phyloP scores from a whole-genome alignment of 192 early-diverging fungal species.

The Backusella macrospora region DNA sequence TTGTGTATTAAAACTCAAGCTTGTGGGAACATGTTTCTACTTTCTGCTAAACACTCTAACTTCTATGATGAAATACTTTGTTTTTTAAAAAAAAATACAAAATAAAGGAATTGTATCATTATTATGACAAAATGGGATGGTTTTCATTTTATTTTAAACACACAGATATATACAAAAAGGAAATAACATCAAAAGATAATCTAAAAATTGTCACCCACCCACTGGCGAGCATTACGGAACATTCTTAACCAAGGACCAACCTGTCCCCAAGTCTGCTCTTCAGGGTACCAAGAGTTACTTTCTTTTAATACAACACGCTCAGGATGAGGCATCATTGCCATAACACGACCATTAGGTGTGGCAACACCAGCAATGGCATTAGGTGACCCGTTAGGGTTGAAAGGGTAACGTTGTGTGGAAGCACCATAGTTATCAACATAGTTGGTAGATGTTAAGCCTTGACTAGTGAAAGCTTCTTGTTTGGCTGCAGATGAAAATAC shows the following conservation, averaged over 20 bases:
- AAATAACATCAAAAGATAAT: neutral
- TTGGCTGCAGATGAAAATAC: conserved; percentile 61
- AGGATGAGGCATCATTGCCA: conserved; percentile 99
- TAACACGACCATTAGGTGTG: conserved; percentile 83
- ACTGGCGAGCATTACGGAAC: conserved; percentile 91
- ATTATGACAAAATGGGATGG: neutral
- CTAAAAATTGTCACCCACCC: conserved; percentile 61
- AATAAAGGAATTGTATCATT: too few species aligned
- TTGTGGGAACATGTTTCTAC: too few species aligned
- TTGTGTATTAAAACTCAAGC: too few species aligned
- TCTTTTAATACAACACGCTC: conserved; percentile 87
- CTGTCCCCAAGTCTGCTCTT: conserved; percentile 63
- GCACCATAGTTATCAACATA: conserved; percentile 90
- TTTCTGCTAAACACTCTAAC: too few species aligned
- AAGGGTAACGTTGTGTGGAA: conserved; percentile 82
- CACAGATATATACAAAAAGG: conserved; percentile 10
- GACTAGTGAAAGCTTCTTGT: conserved; percentile 43
- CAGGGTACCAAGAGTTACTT: conserved; percentile 89
- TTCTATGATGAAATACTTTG: too few species aligned
- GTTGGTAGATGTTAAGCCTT: conserved; percentile 65
- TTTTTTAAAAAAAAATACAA: too few species aligned
- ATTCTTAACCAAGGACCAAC: conserved; percentile 89
- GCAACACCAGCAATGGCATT: conserved; percentile 86
- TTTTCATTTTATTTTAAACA: conserved; percentile 6
- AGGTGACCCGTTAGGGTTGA: conserved; percentile 96